Evolutionary conservation across 2,329 filamentous ascomycete species (phyloP).

Genomic region (Aureobasidium sp.): DNA sequence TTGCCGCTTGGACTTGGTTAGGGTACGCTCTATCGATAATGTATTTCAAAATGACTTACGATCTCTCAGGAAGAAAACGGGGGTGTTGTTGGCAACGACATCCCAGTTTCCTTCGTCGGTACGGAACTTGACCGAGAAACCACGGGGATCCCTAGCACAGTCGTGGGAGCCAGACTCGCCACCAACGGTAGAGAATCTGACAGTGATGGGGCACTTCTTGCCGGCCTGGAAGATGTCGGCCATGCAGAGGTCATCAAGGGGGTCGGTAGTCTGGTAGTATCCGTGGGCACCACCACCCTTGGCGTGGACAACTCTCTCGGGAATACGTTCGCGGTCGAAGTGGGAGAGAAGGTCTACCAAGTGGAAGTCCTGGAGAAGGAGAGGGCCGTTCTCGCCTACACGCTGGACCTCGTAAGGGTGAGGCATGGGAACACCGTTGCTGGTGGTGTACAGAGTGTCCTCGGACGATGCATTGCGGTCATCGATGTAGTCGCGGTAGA

Average conservation of each 20-base stretch:
- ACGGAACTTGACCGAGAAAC: slow-evolving; percentile 67
- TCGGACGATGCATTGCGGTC: slow-evolving; percentile 39
- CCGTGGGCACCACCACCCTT: slow-evolving; percentile 45
- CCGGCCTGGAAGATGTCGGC: slow-evolving; percentile 51
- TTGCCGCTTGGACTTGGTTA: no score
- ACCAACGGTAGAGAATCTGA: slow-evolving; percentile 69
- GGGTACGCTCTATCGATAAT: no score
- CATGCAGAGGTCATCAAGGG: slow-evolving; percentile 39
- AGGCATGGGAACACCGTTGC: slow-evolving; percentile 38
- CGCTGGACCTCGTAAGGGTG: slow-evolving; percentile 54
- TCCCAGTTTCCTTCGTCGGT: slow-evolving; percentile 71
- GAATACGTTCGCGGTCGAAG: slow-evolving; percentile 45
- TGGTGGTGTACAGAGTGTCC: slow-evolving; percentile 48
- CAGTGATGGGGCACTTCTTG: slow-evolving; percentile 61
- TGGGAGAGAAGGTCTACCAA: slow-evolving; percentile 44
- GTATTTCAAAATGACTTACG: no score
- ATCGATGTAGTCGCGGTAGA: slow-evolving; percentile 38
- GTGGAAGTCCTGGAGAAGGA: slow-evolving; percentile 49
- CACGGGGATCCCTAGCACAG: slow-evolving; percentile 63
- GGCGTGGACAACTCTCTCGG: slow-evolving; percentile 46
- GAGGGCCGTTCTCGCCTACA: slow-evolving; percentile 51
- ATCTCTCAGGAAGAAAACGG: slow-evolving; percentile 69
- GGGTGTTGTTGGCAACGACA: slow-evolving; percentile 66
- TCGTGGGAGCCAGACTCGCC: slow-evolving; percentile 67
- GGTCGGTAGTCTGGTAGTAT: slow-evolving; percentile 41